These are phyloP conservation scores for Cladophialophora carrionii DNA, from an alignment of 2,329 filamentous ascomycete genomes.

Conservation along the genomic window DNA sequence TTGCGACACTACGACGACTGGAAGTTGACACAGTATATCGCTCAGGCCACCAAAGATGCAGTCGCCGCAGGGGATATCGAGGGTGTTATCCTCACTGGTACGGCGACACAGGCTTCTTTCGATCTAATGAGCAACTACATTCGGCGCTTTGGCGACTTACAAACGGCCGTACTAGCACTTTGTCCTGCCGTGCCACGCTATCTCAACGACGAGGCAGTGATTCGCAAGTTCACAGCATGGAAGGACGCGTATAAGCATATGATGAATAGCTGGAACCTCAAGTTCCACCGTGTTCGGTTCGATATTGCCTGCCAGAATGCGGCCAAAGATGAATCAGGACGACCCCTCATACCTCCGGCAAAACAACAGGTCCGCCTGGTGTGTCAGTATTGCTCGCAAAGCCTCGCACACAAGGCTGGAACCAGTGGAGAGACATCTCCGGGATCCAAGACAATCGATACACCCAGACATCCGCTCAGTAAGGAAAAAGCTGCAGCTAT, in stretches of 20 bases:
- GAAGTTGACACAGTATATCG: constrained; percentile 57
- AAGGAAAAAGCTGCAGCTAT: constrained; percentile 38
- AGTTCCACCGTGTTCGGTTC: constrained; percentile 62
- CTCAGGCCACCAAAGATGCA: constrained; percentile 56
- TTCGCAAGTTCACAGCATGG: constrained; percentile 62
- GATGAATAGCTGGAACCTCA: constrained; percentile 65
- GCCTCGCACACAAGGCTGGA: constrained; percentile 53
- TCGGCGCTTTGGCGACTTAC: constrained; percentile 62
- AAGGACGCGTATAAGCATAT: constrained; percentile 63
- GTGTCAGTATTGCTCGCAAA: constrained; percentile 63
- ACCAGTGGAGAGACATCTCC: constrained; percentile 44
- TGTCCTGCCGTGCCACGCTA: constrained; percentile 61
- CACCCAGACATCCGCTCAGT: constrained; percentile 31
- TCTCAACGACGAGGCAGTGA: constrained; percentile 57
- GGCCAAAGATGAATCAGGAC: constrained; percentile 54
- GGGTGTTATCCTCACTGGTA: constrained; percentile 64
- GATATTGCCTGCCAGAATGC: constrained; percentile 61
- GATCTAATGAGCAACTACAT: constrained; percentile 65
- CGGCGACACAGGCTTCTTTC: constrained; percentile 58
- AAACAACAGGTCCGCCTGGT: constrained; percentile 60
- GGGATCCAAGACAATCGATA: constrained; percentile 35
- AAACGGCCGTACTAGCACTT: constrained; percentile 62
- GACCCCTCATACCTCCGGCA: constrained; percentile 54
- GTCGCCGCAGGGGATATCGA: constrained; percentile 62
- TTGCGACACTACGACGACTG: constrained; percentile 56